Percentiles rank a stretch among this genome's conserved stretches.
These are phyloP conservation scores for Bolboschoenus planiculmis DNA, from an alignment of 176 grass and related monocot species.

Conservation along the genomic window DNA sequence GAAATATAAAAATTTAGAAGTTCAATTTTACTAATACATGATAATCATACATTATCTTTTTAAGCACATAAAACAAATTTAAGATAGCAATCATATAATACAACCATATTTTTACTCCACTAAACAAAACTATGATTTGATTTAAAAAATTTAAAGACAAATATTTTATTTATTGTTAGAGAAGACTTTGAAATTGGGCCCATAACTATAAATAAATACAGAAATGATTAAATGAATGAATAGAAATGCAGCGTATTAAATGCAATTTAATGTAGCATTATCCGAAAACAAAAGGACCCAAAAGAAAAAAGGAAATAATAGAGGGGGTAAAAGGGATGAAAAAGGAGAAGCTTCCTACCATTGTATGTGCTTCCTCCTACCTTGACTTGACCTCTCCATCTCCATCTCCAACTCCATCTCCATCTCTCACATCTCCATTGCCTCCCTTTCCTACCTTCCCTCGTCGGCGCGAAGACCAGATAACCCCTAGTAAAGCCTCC, in stretches of 20 bases:
- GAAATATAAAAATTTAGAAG: background rate
- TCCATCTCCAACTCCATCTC: too few relatives aligned
- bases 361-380: background rate
- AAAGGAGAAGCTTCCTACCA: background rate
- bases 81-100: background rate
- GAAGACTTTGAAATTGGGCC: background rate
- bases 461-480: background rate
- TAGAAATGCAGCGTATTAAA: background rate
- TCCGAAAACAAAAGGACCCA: background rate
- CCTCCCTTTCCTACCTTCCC: background rate
- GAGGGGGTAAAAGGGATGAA: background rate
- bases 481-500: background rate
- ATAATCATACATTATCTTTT: background rate
- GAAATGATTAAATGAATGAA: background rate
- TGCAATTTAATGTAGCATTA: background rate
- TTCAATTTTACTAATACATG: background rate
- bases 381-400: slow-evolving; percentile 1
- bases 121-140: background rate
- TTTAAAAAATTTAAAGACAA: background rate
- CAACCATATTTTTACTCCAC: background rate
- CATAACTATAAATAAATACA: background rate
- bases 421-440: background rate
- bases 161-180: background rate
- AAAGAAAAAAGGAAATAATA: background rate
- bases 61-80: background rate